Conservation (phyloP, 148 eudicot species). For the Pouteria glomerata region DNA sequence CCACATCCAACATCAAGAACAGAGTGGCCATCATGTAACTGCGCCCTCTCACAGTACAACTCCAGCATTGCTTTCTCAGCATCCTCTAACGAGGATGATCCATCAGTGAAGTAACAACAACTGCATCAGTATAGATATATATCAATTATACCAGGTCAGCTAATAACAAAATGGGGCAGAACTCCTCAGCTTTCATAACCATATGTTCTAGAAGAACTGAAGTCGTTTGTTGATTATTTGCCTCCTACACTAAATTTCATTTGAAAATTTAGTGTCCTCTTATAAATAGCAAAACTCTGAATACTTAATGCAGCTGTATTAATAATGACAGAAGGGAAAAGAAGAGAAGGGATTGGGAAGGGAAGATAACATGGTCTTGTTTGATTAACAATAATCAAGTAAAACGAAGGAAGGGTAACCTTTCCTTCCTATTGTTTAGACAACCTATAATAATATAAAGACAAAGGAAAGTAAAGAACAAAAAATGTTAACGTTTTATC, state of each 20-base stretch:
- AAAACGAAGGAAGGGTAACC: too few relatives aligned
- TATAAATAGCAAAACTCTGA: too few relatives aligned
- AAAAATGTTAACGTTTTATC: too few relatives aligned
- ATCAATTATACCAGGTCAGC: slow-evolving; percentile 15
- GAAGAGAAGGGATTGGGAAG: too few relatives aligned
- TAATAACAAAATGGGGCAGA: background rate
- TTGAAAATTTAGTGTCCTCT: too few relatives aligned
- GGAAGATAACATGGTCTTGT: too few relatives aligned
- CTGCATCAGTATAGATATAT: slow-evolving; percentile 40
- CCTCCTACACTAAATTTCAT: background rate
- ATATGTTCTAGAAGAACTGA: background rate
- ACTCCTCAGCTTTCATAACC: background rate
- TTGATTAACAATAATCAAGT: too few relatives aligned
- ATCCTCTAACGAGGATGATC: slow-evolving; percentile 56
- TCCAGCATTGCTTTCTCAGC: slow-evolving; percentile 89
- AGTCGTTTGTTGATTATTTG: background rate
- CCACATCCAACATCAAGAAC: slow-evolving; percentile 99
- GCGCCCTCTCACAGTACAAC: slow-evolving; percentile 74
- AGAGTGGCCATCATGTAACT: slow-evolving; percentile 74
- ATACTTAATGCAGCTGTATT: too few relatives aligned
- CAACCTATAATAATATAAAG: too few relatives aligned
- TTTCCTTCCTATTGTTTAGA: too few relatives aligned
- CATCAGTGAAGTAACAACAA: slow-evolving; percentile 71
- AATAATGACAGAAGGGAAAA: too few relatives aligned
- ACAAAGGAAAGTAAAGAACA: too few relatives aligned